Percentiles rank a stretch among this genome's conserved stretches.
Conservation (phyloP, 257 asterid genomes). For the Perilla frutescens region DNA sequence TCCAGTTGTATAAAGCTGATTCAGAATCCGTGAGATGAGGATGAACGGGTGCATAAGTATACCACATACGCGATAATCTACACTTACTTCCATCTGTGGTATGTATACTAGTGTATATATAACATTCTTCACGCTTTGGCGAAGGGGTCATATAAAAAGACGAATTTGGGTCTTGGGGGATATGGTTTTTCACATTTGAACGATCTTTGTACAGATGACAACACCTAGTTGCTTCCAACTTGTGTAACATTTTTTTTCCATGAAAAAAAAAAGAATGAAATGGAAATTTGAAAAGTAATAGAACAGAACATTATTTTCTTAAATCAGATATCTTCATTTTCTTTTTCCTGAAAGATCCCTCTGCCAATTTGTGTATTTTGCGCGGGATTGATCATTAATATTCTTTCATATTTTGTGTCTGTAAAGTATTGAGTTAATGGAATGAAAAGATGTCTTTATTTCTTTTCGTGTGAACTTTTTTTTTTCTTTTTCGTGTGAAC, state of each 20-base stretch:
- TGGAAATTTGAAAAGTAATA: constrained; percentile 33
- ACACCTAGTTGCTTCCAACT: constrained; percentile 36
- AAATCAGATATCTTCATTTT: background rate
- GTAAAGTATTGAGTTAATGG: background rate
- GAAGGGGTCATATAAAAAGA: constrained; percentile 34
- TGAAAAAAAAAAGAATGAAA: constrained; percentile 7
- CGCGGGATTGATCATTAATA: background rate
- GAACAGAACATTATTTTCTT: background rate
- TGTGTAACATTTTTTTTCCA: constrained; percentile 42
- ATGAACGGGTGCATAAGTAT: constrained; percentile 9
- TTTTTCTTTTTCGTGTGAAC: no score
- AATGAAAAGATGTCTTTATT: background rate
- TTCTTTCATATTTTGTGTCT: no score
- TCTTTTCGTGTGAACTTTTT: no score
- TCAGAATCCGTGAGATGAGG: constrained; percentile 7
- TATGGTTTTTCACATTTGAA: constrained; percentile 35
- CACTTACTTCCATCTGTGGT: constrained; percentile 22
- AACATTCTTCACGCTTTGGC: constrained; percentile 40
- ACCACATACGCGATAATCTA: constrained; percentile 24
- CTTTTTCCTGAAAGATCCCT: background rate
- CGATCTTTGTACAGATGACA: constrained; percentile 49
- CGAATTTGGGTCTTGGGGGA: constrained; percentile 28
- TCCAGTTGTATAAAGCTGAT: constrained; percentile 32
- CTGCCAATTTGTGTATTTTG: background rate
- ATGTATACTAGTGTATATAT: constrained; percentile 45